A percentile compares a stretch with the other conserved stretches of the same genome.
Evolutionary conservation across 345 rosid species (phyloP).

Genomic region (Cardamine chenopodiifolia): DNA sequence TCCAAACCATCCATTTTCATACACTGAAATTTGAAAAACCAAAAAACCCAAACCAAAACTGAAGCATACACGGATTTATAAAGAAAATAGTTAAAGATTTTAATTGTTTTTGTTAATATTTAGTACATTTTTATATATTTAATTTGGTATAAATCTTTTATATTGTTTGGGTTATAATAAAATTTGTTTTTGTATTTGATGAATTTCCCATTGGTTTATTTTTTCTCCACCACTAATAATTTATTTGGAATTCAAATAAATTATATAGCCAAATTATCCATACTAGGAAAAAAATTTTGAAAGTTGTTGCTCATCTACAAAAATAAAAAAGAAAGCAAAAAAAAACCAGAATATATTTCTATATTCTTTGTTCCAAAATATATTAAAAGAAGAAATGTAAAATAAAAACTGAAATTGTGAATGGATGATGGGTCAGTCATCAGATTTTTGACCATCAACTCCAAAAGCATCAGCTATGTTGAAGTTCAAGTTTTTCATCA

Average conservation of each 20-base stretch:
- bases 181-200: background rate
- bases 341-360: background rate
- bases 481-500: conserved; percentile 72
- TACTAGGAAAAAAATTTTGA: background rate
- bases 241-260: background rate
- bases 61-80: too few relatives aligned
- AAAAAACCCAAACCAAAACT: too few relatives aligned
- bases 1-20: too few relatives aligned
- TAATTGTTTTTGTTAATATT: too few relatives aligned
- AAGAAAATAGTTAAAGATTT: too few relatives aligned
- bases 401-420: conserved; percentile 1
- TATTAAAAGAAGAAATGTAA: background rate
- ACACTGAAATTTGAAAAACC: background rate
- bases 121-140: background rate
- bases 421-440: conserved; percentile 16
- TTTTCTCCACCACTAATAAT: background rate
- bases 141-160: too few relatives aligned
- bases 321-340: background rate
- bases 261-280: conserved; percentile 24
- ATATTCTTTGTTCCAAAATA: conserved; percentile 18
- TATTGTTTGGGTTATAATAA: background rate
- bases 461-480: conserved; percentile 74
- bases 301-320: conserved; percentile 35
- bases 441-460: conserved; percentile 36
- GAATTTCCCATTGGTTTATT: background rate